A percentile compares a stretch with the other conserved stretches of the same genome.
Evolutionary conservation across 345 rosid genomes (phyloP).

Genomic region (Gossypium mustelinum): DNA sequence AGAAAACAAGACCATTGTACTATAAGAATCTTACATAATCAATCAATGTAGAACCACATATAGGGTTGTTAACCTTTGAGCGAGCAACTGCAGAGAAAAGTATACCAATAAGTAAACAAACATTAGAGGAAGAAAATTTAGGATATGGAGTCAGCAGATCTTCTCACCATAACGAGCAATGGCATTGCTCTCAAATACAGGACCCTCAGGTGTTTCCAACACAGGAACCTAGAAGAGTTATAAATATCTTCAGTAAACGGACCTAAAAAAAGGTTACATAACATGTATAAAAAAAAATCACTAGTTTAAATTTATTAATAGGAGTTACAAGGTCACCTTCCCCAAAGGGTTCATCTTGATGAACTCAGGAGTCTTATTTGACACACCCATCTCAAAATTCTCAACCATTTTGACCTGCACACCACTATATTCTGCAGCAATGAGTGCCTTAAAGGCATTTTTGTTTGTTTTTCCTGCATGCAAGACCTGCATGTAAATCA

Average conservation of each 20-base stretch:
- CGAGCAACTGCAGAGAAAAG: slow-evolving; percentile 50
- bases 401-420: slow-evolving; percentile 52
- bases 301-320: neutral
- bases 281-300: neutral
- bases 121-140: neutral
- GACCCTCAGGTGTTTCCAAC: slow-evolving; percentile 90
- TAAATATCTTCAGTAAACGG: neutral
- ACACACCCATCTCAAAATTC: slow-evolving; percentile 78
- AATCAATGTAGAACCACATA: slow-evolving; percentile 59
- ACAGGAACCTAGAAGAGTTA: slow-evolving; percentile 64
- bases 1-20: neutral
- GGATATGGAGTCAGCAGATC: neutral
- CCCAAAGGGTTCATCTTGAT: slow-evolving; percentile 94
- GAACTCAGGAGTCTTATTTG: slow-evolving; percentile 82
- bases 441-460: slow-evolving; percentile 66
- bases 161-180: slow-evolving; percentile 79
- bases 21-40: slow-evolving; percentile 55
- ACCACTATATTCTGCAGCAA: slow-evolving; percentile 83
- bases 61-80: slow-evolving; percentile 57
- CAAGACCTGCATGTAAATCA: slow-evolving; percentile 44
- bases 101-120: neutral
- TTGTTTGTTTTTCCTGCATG: slow-evolving; percentile 58
- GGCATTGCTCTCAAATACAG: slow-evolving; percentile 94
- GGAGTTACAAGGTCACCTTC: slow-evolving; percentile 45
- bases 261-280: neutral